Percentiles rank a stretch among this genome's conserved stretches.
These are phyloP conservation scores for Scutellaria barbata DNA, from an alignment of 257 asterid genomes.

Conservation along the genomic window DNA sequence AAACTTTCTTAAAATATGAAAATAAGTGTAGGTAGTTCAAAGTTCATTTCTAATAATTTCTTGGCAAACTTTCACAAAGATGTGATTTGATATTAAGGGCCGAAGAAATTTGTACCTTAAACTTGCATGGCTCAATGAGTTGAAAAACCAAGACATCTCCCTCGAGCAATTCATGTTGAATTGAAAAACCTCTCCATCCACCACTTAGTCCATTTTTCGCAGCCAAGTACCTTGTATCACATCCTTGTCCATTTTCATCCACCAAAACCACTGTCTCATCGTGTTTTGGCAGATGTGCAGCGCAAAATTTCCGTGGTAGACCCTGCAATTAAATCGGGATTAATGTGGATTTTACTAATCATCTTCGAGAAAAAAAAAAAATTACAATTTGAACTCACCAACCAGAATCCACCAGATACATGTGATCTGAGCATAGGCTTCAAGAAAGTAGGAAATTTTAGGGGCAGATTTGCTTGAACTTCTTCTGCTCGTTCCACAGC, in stretches of 20 bases:
- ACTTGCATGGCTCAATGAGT: conserved; percentile 49
- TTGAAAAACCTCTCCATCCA: conserved; percentile 78
- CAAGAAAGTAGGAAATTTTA: conserved; percentile 47
- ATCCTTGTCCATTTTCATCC: conserved; percentile 50
- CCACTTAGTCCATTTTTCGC: conserved; percentile 63
- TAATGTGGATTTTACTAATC: neutral
- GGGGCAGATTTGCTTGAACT: conserved; percentile 46
- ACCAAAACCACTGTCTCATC: conserved; percentile 53
- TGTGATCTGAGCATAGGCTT: conserved; percentile 64
- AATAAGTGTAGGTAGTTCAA: neutral
- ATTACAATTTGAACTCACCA: conserved; percentile 51
- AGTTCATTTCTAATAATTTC: neutral
- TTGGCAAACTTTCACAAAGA: neutral
- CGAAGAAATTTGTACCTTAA: conserved; percentile 37
- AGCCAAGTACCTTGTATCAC: conserved; percentile 43
- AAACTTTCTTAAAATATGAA: neutral
- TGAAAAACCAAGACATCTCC: conserved; percentile 72
- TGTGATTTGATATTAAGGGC: neutral
- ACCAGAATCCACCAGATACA: conserved; percentile 66
- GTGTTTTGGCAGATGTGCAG: conserved; percentile 50
- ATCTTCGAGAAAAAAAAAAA: neutral
- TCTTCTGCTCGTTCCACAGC: conserved; percentile 47
- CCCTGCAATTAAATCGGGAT: conserved; percentile 41
- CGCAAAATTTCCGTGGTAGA: conserved; percentile 58
- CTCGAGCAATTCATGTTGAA: conserved; percentile 53